Conservation (phyloP, 352 stramenopile species). For the Pythium sukuiense region DNA sequence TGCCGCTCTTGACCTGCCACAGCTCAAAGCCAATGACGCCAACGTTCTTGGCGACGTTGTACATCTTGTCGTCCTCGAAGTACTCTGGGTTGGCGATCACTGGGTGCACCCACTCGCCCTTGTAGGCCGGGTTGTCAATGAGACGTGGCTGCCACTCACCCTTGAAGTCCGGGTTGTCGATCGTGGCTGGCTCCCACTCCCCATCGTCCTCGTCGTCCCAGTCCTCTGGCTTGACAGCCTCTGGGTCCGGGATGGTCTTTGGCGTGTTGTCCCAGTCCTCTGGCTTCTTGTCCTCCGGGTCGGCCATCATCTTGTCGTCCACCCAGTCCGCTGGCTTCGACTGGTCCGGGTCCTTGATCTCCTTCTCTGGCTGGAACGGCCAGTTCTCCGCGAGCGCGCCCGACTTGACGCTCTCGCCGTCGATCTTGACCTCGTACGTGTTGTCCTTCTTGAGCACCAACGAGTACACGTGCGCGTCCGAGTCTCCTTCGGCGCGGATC, state of each 20-base stretch:
- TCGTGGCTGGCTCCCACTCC: slow-evolving; percentile 96
- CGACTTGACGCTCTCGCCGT: slow-evolving; percentile 93
- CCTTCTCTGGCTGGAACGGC: slow-evolving; percentile 94
- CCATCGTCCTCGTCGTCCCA: slow-evolving; percentile 99
- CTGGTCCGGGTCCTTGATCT: slow-evolving; percentile 96
- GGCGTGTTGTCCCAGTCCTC: slow-evolving; percentile 96
- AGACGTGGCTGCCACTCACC: slow-evolving; percentile 97
- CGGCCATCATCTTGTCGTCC: slow-evolving; percentile 92
- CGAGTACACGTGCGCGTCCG: slow-evolving; percentile 97
- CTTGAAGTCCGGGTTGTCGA: slow-evolving; percentile 98
- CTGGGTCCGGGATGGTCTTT: slow-evolving; percentile 95
- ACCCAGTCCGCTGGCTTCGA: slow-evolving; percentile 99
- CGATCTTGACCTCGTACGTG: slow-evolving; percentile 96
- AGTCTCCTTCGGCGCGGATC: slow-evolving; percentile 74
- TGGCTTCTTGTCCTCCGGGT: slow-evolving; percentile 96
- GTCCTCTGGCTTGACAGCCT: slow-evolving; percentile 96
- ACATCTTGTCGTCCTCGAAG: slow-evolving; percentile 93
- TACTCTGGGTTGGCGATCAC: slow-evolving; percentile 98
- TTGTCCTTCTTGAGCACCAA: slow-evolving; percentile 97
- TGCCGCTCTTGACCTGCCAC: slow-evolving; percentile 98
- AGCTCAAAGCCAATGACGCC: slow-evolving; percentile 99
- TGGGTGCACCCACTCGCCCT: slow-evolving; percentile 97
- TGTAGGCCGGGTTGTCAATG: slow-evolving; percentile 99
- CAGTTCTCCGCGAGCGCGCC: slow-evolving; percentile 95
- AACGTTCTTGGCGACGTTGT: slow-evolving; percentile 95